Conservation (phyloP, 2,329 filamentous ascomycete genomes). For the Aspergillus aculeatinus region DNA sequence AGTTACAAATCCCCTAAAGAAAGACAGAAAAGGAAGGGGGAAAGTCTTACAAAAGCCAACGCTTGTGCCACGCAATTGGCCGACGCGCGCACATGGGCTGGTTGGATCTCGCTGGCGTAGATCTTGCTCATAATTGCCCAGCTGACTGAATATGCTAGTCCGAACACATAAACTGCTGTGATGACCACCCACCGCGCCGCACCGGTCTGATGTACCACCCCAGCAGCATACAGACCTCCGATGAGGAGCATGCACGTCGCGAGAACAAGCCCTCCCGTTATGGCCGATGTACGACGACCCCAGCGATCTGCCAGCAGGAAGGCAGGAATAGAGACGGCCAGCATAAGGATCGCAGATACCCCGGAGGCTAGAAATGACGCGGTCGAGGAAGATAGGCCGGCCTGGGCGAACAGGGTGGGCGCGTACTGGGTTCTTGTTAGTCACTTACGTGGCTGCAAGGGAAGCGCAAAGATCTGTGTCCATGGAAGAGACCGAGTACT, state of each 20-base stretch:
- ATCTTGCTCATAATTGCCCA: not conserved
- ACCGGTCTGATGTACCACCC: not conserved
- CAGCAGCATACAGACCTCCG: not conserved
- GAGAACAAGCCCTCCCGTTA: not conserved
- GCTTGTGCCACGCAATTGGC: not conserved
- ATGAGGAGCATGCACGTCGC: constrained; percentile 1
- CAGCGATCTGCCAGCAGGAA: constrained; percentile 3
- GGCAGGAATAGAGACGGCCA: not conserved
- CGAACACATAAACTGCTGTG: constrained; percentile 1
- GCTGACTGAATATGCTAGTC: not conserved
- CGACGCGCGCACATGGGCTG: not conserved
- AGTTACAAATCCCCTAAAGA: not conserved
- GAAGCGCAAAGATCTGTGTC: too few species aligned
- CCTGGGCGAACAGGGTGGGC: not conserved
- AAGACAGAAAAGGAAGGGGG: not conserved
- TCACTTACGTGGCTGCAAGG: not conserved
- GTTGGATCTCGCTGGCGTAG: not conserved
- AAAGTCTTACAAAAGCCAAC: constrained; percentile 2
- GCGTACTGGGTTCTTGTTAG: not conserved
- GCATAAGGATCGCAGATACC: not conserved
- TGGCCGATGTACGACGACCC: constrained; percentile 3
- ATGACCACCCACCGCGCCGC: constrained; percentile 7
- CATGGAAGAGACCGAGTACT: not conserved
- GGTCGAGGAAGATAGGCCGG: not conserved
- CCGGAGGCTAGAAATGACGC: constrained; percentile 1